These are phyloP conservation scores for Hypoxylon intermedium DNA, from an alignment of 495 filamentous ascomycete species.

Conservation along the genomic window DNA sequence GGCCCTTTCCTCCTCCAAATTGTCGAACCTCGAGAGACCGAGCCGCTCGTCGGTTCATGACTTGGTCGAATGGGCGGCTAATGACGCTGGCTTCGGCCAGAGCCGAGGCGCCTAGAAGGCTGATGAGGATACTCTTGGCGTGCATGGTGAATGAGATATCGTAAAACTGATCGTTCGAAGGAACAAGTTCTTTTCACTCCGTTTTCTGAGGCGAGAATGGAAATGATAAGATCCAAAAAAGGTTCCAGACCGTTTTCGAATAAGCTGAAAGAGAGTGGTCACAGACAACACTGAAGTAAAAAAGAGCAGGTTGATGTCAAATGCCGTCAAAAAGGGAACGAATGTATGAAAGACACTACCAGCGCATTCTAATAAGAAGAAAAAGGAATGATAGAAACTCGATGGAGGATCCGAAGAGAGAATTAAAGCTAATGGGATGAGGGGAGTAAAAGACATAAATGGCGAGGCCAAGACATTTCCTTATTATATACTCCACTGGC, in stretches of 20 bases:
- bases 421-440: constrained; percentile 45
- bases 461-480: constrained; percentile 49
- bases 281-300: constrained; percentile 50
- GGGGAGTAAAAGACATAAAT: constrained; percentile 36
- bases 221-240: constrained; percentile 44
- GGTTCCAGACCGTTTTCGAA: constrained; percentile 60
- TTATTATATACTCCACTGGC: constrained; percentile 50
- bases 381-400: constrained; percentile 42
- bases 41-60: constrained; percentile 36
- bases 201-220: constrained; percentile 30
- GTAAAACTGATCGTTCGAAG: constrained; percentile 26
- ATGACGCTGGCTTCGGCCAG: constrained; percentile 51
- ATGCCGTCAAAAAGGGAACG: constrained; percentile 57
- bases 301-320: constrained; percentile 46
- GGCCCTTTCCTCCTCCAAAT: constrained; percentile 16
- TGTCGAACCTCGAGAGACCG: constrained; percentile 27
- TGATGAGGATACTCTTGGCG: constrained; percentile 52
- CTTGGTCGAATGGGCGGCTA: constrained; percentile 43
- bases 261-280: constrained; percentile 49
- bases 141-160: constrained; percentile 49
- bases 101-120: constrained; percentile 52
- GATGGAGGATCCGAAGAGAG: constrained; percentile 37
- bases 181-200: constrained; percentile 24
- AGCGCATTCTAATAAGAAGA: constrained; percentile 47
- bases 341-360: constrained; percentile 57